Base-by-base conservation (phyloP, 495 filamentous ascomycete genomes). In the Neurospora sp. region DNA sequence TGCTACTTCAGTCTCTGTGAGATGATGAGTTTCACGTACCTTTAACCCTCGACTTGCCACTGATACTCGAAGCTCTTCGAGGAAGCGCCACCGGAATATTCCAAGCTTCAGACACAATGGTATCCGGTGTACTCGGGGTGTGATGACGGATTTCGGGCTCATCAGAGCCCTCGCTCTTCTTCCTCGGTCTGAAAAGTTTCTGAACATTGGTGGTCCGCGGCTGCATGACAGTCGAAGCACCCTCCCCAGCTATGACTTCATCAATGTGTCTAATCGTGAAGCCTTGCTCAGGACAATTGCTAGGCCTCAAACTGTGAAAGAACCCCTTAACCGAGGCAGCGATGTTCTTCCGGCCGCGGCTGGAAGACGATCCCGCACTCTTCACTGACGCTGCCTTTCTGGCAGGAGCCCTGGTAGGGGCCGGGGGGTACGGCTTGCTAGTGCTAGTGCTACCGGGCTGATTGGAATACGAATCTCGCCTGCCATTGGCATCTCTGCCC, bases 281-380 rank as follows among this genome's bases (percentile, higher is more conserved):
- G 12, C 86, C 85, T 18, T 78, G 80, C 69, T 87, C 86, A 3
- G 82, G 79, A 1, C 83, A 82, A 31, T 80, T 78, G 73, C 84
- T 85, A 1, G 85, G 79, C n/a, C 77, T 73, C 1, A 81, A 71
- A 31, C 71, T 76, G 82, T 69, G 82, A 66, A 72, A 86, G 78
- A 76, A 81, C 75, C 69, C 72, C 73, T 78, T 72, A 10, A 81
- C 44, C 5, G 78, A 78, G 10, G 62, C 44, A 42, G 78, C 41
- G 23, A 80, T 41, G n/a, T 48, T 69, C 35, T 41, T 74, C 16
- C 71, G 69, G 39, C 20, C 42, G 18, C 42, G 42, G 42, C 42
- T 71, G 4, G 18, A 8, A 12, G 39, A n/a, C 27, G 54, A 66
- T 8, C 54, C 54, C 3, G 54, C 3, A 66, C 54, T 66, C 14